Evolutionary conservation across 169 alveolate species (phyloP).

Genomic region (Gregarina niphandrodes): DNA sequence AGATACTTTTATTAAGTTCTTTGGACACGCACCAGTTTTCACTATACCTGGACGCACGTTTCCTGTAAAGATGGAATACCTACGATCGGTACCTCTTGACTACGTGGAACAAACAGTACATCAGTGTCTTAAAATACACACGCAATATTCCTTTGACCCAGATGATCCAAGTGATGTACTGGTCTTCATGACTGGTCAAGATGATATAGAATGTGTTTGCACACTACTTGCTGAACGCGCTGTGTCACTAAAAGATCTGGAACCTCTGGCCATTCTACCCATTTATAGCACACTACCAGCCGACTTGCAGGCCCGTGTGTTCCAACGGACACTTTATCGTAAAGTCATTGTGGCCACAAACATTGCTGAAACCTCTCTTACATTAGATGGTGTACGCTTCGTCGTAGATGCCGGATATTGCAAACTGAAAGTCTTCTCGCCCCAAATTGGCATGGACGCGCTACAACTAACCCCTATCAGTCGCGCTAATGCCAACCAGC

Average conservation of each 20-base stretch:
- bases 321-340: slow-evolving; percentile 52
- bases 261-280: slow-evolving; percentile 59
- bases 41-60: slow-evolving; percentile 95
- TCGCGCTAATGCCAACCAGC: slow-evolving; percentile 94
- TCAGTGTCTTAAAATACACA: slow-evolving; percentile 85
- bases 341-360: slow-evolving; percentile 94
- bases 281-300: slow-evolving; percentile 92
- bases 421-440: slow-evolving; percentile 92
- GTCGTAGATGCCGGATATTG: slow-evolving; percentile 97
- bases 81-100: slow-evolving; percentile 73
- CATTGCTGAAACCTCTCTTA: slow-evolving; percentile 98
- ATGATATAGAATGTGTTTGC: slow-evolving; percentile 94
- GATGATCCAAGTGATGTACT: slow-evolving; percentile 95
- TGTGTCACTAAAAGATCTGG: slow-evolving; percentile 28
- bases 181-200: slow-evolving; percentile 99
- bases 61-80: slow-evolving; percentile 78
- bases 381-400: slow-evolving; percentile 90
- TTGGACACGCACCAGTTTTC: slow-evolving; percentile 92
- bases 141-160: too few relatives aligned
- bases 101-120: slow-evolving; percentile 97
- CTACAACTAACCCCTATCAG: slow-evolving; percentile 93
- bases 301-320: slow-evolving; percentile 81
- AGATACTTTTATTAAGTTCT: slow-evolving; percentile 78
- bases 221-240: slow-evolving; percentile 65
- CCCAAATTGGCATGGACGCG: slow-evolving; percentile 97